A percentile compares a stretch with the other conserved stretches of the same genome.
These are phyloP conservation scores for Linanthus parryae DNA, from an alignment of 148 eudicot species.

Conservation along the genomic window DNA sequence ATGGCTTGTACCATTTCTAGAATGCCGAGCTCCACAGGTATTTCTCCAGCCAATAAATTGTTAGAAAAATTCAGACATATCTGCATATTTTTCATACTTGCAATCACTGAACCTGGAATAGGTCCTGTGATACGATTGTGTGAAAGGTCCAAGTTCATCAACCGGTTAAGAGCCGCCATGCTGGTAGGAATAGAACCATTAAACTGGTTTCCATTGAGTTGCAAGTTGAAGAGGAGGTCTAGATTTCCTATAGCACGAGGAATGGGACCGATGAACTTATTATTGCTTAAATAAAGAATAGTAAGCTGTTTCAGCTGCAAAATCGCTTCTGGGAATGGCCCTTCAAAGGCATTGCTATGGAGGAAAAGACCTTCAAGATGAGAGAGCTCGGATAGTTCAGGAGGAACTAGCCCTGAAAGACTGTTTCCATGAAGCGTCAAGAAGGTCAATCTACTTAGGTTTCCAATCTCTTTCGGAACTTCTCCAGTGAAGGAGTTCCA, in stretches of 20 bases:
- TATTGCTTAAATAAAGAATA: slow-evolving; percentile 38
- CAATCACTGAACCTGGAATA: slow-evolving; percentile 41
- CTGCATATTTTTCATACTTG: slow-evolving; percentile 58
- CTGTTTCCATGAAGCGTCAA: slow-evolving; percentile 36
- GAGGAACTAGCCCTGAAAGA: slow-evolving; percentile 65
- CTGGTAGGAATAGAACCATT: slow-evolving; percentile 48
- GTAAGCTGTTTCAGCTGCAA: slow-evolving; percentile 48
- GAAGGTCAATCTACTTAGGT: slow-evolving; percentile 32
- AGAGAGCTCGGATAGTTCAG: slow-evolving; percentile 46
- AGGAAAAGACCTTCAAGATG: slow-evolving; percentile 63
- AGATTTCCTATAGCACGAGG: slow-evolving; percentile 46
- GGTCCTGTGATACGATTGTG: slow-evolving; percentile 54
- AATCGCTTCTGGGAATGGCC: slow-evolving; percentile 49
- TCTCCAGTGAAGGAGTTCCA: slow-evolving; percentile 46
- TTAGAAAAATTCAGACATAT: slow-evolving; percentile 51
- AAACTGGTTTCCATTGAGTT: slow-evolving; percentile 64
- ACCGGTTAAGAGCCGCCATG: slow-evolving; percentile 35
- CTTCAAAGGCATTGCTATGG: slow-evolving; percentile 47
- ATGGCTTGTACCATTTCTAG: slow-evolving; percentile 75
- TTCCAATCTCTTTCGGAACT: slow-evolving; percentile 66
- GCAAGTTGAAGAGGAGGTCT: slow-evolving; percentile 47
- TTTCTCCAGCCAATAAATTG: slow-evolving; percentile 41
- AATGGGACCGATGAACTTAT: slow-evolving; percentile 48
- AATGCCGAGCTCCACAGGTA: slow-evolving; percentile 61
- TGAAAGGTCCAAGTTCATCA: slow-evolving; percentile 60